A percentile compares a stretch with the other conserved stretches of the same genome.
Evolutionary conservation across 2,329 filamentous ascomycete genomes (phyloP).

Genomic region (Orbilia ellipsospora): DNA sequence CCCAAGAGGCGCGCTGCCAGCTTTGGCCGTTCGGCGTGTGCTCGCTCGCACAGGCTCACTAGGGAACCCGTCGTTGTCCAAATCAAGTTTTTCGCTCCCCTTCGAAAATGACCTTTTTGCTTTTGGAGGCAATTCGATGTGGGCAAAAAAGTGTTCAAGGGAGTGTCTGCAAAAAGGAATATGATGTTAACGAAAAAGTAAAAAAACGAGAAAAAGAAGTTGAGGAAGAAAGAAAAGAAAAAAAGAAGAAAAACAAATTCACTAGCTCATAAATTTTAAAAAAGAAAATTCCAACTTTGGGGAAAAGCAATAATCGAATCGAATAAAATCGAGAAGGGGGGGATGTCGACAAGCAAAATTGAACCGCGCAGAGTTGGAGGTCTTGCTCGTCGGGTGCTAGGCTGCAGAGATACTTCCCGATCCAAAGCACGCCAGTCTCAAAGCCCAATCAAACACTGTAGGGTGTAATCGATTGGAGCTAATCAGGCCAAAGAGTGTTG

Average conservation of each 20-base stretch:
- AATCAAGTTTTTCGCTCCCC: slow-evolving; percentile 40
- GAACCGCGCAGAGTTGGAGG: slow-evolving; percentile 53
- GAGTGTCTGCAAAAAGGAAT: neutral
- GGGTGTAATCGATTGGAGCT: slow-evolving; percentile 26
- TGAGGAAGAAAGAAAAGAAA: slow-evolving; percentile 8
- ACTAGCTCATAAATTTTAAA: neutral
- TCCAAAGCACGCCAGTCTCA: slow-evolving; percentile 37
- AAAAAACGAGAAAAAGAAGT: slow-evolving; percentile 17
- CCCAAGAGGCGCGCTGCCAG: slow-evolving; percentile 14
- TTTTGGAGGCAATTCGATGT: slow-evolving; percentile 38
- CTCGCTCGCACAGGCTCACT: slow-evolving; percentile 18
- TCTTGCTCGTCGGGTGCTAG: slow-evolving; percentile 47
- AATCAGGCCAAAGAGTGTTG: slow-evolving; percentile 14
- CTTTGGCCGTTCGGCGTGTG: slow-evolving; percentile 16
- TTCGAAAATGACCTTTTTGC: slow-evolving; percentile 30
- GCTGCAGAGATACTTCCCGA: slow-evolving; percentile 53
- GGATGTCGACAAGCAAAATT: slow-evolving; percentile 43
- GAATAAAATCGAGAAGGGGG: slow-evolving; percentile 40
- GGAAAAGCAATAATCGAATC: slow-evolving; percentile 21
- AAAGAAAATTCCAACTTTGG: slow-evolving; percentile 7
- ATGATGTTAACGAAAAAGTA: slow-evolving; percentile 7
- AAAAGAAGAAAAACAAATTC: neutral
- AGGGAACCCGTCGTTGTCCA: neutral
- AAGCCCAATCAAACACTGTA: slow-evolving; percentile 44
- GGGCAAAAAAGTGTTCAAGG: slow-evolving; percentile 34